Base-by-base conservation (phyloP, 1,284 basidiomycete genomes). In the Trichosporon asahii region DNA sequence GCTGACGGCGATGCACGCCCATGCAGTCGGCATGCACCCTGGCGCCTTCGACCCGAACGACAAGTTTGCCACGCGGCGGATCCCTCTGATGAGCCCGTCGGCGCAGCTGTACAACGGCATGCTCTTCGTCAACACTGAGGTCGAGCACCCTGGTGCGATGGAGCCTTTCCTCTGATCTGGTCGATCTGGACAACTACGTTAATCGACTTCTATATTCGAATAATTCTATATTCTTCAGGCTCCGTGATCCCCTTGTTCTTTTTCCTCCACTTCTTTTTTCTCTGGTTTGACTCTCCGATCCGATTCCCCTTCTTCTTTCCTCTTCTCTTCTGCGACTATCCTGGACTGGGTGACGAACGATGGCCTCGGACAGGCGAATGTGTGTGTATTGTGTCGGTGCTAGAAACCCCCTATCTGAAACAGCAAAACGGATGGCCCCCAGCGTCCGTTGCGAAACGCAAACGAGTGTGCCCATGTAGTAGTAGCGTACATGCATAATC, bases 81-180 rank as follows among this genome's bases (percentile, higher is more conserved):
- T 73, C 33, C 64, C 70, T 2, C 60, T 73, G 29, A 73, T 73
- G 72, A 71, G 70, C 65, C 72, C 72, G 27, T 66, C 49, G 12
- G 72, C 72, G n/a, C 70, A 69, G 66, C 68, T 68, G 11, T 73
- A 73, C 69, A 73, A 71, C 35, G 72, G 72, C 55, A 73, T 71
- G 70, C 68, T 73, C 18, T 69, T 69, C 23, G 72, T 69, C 33
- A 70, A 73, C 57, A 49, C 64, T 14, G 72, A 73, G 25, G 72
- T 31, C 18, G 57, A 61, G 57, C 57, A 70, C n/a, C 40, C 31
- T 8, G 63, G 55, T 11, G 66, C 61, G 29, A 31, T 66, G 61
- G 67, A 72, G 49, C 63, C 65, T 5, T 71, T 55, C 60, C 55
- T 68, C 64, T 67, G 40, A 49, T 40, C 37, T 18, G 37, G 15